phyloP scores from a whole-genome alignment of 129 eudicot species.

The Centrapalus pauciflorus region DNA sequence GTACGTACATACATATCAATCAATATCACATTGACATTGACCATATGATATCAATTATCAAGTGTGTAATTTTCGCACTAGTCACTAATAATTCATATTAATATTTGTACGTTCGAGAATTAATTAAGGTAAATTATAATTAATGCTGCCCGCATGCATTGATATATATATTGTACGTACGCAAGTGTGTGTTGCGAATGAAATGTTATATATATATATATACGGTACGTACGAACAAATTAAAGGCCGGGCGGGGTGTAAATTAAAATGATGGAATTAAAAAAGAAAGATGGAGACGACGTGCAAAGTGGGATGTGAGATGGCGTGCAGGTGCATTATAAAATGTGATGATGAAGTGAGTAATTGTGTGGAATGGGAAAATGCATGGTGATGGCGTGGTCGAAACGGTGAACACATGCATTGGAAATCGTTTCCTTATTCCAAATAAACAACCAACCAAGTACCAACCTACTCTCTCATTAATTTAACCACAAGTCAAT shows the following conservation, averaged over 20 bases:
- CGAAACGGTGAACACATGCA: constrained; percentile 80
- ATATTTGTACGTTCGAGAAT: too few species aligned
- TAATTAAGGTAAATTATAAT: too few species aligned
- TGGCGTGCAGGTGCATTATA: constrained; percentile 18
- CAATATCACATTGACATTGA: constrained; percentile 29
- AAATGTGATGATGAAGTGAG: too few species aligned
- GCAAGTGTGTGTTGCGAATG: constrained; percentile 11
- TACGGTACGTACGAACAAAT: too few species aligned
- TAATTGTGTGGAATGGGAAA: constrained; percentile 31
- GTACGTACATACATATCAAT: constrained; percentile 29
- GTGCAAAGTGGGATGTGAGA: constrained; percentile 68
- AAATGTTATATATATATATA: constrained; percentile 15
- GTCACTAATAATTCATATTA: constrained; percentile 33
- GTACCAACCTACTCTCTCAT: too few species aligned
- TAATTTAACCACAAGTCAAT: constrained; percentile 22
- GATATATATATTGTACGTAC: too few species aligned
- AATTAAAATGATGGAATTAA: neutral
- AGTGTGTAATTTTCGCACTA: constrained; percentile 21
- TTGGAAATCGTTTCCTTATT: constrained; percentile 28
- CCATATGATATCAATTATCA: constrained; percentile 14
- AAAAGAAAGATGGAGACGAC: constrained; percentile 47
- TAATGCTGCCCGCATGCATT: constrained; percentile 30
- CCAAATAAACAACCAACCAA: constrained; percentile 26
- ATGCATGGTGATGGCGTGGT: constrained; percentile 81
- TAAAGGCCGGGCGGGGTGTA: too few species aligned